Percentiles rank a stretch among this genome's conserved stretches.
Conservation (phyloP, 2,329 filamentous ascomycete genomes). For the Colletotrichum sublineola region DNA sequence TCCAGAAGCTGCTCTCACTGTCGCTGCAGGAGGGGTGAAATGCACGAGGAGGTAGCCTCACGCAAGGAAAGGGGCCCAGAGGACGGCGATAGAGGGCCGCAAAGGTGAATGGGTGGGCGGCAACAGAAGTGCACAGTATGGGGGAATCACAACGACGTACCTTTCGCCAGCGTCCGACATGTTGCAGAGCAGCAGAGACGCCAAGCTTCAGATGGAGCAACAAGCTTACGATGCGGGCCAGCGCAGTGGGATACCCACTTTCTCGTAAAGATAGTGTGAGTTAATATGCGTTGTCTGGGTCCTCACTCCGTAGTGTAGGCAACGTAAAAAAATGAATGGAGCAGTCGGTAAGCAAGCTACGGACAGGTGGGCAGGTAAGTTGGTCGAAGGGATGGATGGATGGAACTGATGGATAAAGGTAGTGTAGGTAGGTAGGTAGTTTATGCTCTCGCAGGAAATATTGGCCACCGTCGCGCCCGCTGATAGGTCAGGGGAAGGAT, state of each 20-base stretch:
- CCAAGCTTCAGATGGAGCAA: conserved; percentile 24
- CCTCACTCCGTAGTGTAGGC: conserved; percentile 16
- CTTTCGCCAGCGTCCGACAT: conserved; percentile 55
- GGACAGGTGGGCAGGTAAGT: not conserved
- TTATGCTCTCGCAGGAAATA: conserved; percentile 33
- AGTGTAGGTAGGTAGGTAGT: conserved; percentile 4
- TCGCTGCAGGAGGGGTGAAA: conserved; percentile 19
- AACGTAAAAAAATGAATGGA: conserved; percentile 26
- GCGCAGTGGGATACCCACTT: conserved; percentile 31
- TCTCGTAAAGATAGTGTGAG: conserved; percentile 39
- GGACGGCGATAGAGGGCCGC: not conserved
- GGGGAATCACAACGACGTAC: conserved; percentile 46
- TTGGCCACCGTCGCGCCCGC: conserved; percentile 25
- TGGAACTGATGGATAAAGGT: not conserved
- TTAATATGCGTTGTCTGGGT: conserved; percentile 30
- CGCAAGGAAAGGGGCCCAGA: conserved; percentile 29
- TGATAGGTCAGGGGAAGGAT: conserved; percentile 25
- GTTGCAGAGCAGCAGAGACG: conserved; percentile 39
- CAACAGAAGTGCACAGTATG: conserved; percentile 17
- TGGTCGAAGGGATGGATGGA: not conserved
- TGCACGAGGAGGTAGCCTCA: conserved; percentile 24
- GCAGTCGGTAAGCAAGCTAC: conserved; percentile 26
- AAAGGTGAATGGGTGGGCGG: conserved; percentile 5
- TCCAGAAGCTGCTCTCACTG: conserved; percentile 17
- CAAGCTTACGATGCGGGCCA: conserved; percentile 29